Evolutionary conservation across 768 basidiomycete genomes (phyloP).

Genomic region (Auricularia cornea): DNA sequence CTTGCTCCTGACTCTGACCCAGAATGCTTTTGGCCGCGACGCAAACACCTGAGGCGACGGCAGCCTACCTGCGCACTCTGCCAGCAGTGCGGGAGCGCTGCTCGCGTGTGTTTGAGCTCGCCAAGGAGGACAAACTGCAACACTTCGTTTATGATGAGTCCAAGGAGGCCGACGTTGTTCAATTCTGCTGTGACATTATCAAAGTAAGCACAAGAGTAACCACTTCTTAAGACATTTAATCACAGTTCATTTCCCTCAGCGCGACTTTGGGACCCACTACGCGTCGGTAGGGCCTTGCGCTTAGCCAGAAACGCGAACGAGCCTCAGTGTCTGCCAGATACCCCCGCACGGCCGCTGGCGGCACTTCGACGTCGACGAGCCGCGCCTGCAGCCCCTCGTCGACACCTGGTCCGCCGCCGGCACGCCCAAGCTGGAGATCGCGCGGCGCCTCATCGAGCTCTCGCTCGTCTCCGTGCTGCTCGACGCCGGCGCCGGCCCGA

Average conservation of each 20-base stretch:
- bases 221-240: background rate
- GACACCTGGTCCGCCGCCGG: slow-evolving; percentile 43
- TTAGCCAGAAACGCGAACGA: no score
- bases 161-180: slow-evolving; percentile 58
- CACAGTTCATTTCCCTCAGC: slow-evolving; percentile 33
- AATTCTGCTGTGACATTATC: slow-evolving; percentile 71
- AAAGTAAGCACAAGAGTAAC: slow-evolving; percentile 51
- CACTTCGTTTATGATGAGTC: slow-evolving; percentile 83
- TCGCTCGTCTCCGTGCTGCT: slow-evolving; percentile 87
- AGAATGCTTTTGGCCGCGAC: background rate
- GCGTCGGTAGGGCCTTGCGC: slow-evolving; percentile 38
- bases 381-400: slow-evolving; percentile 57
- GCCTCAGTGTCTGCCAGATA: slow-evolving; percentile 43
- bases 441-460: slow-evolving; percentile 76
- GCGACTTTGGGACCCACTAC: slow-evolving; percentile 72
- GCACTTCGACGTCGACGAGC: slow-evolving; percentile 65
- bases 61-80: slow-evolving; percentile 71
- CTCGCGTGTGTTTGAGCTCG: slow-evolving; percentile 66
- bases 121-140: slow-evolving; percentile 61
- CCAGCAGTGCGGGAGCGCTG: slow-evolving; percentile 89
- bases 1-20: background rate
- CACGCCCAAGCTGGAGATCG: slow-evolving; percentile 38
- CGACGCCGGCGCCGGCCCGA: slow-evolving; percentile 85
- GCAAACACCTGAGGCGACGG: background rate
- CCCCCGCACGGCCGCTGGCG: slow-evolving; percentile 86